Percentiles rank a stretch among this genome's conserved stretches.
Evolutionary conservation across 257 asterid species (phyloP).

Genomic region (Echium plantagineum): DNA sequence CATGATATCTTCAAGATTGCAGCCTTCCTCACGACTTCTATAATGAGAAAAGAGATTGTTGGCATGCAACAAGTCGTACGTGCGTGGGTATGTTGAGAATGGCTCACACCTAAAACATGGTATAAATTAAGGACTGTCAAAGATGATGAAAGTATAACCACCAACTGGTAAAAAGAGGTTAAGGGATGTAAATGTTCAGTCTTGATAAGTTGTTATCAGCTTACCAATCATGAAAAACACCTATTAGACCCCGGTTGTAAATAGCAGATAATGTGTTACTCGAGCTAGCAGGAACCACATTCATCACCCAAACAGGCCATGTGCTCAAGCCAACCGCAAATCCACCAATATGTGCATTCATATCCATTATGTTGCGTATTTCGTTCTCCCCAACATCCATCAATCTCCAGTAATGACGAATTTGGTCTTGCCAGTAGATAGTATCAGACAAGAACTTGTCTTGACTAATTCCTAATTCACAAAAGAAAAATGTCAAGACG

Average conservation of each 20-base stretch:
- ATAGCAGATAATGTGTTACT: conserved; percentile 67
- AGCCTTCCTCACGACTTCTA: conserved; percentile 46
- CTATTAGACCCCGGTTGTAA: conserved; percentile 68
- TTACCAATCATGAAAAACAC: conserved; percentile 83
- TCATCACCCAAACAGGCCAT: conserved; percentile 91
- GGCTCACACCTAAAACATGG: conserved; percentile 65
- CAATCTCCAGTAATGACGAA: conserved; percentile 91
- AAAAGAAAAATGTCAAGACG: conserved; percentile 1
- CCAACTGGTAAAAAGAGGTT: too few species aligned
- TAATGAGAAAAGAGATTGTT: conserved; percentile 53
- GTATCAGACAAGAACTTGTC: conserved; percentile 57
- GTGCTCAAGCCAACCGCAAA: conserved; percentile 77
- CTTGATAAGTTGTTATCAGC: conserved; percentile 6
- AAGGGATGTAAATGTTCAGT: not conserved
- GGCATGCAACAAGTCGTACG: conserved; percentile 54
- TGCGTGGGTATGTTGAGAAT: conserved; percentile 88
- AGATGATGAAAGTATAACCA: not conserved
- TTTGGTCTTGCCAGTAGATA: conserved; percentile 91
- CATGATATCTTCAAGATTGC: conserved; percentile 73
- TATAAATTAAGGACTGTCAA: not conserved
- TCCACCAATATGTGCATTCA: conserved; percentile 83
- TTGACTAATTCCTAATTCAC: conserved; percentile 45
- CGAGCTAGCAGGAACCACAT: conserved; percentile 53
- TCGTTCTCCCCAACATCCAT: conserved; percentile 59
- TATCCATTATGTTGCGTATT: conserved; percentile 79